These are phyloP conservation scores for Collybia nuda DNA, from an alignment of 768 basidiomycete species.

Conservation along the genomic window DNA sequence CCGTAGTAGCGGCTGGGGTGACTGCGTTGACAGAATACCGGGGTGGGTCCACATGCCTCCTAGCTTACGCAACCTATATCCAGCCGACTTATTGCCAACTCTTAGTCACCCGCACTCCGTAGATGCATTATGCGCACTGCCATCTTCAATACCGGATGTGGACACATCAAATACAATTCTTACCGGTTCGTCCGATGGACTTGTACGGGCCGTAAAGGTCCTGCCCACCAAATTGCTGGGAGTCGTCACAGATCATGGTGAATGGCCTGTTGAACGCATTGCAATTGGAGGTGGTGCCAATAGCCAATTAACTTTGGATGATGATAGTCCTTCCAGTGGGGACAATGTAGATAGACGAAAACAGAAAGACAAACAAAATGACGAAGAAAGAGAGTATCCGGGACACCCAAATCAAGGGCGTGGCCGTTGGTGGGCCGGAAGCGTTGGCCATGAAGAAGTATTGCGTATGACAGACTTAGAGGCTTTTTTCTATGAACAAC, in stretches of 20 bases:
- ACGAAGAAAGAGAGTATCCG: conserved; percentile 14
- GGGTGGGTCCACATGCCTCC: conserved; percentile 49
- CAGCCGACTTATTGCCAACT: conserved; percentile 6
- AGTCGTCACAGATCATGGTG: conserved; percentile 88
- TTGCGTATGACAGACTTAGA: conserved; percentile 84
- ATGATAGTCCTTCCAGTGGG: conserved; percentile 9
- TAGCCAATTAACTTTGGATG: conserved; percentile 26
- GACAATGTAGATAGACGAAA: conserved; percentile 6
- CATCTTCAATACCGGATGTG: conserved; percentile 56
- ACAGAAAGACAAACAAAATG: conserved; percentile 7
- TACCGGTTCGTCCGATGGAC: conserved; percentile 91
- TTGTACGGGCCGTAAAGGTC: conserved; percentile 83
- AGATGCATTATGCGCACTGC: conserved; percentile 80
- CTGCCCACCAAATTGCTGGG: conserved; percentile 89
- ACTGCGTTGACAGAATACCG: conserved; percentile 88
- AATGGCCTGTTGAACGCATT: conserved; percentile 89
- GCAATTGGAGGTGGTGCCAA: conserved; percentile 48
- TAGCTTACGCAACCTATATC: not conserved
- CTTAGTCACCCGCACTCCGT: conserved; percentile 86
- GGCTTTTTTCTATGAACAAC: conserved; percentile 54
- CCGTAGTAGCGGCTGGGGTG: conserved; percentile 82
- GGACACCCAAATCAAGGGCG: conserved; percentile 12
- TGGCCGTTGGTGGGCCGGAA: conserved; percentile 81
- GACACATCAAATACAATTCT: conserved; percentile 71
- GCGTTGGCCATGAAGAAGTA: conserved; percentile 87